phyloP scores from a whole-genome alignment of 1,284 basidiomycete species.

The Austroboletus novae-zelandiae region DNA sequence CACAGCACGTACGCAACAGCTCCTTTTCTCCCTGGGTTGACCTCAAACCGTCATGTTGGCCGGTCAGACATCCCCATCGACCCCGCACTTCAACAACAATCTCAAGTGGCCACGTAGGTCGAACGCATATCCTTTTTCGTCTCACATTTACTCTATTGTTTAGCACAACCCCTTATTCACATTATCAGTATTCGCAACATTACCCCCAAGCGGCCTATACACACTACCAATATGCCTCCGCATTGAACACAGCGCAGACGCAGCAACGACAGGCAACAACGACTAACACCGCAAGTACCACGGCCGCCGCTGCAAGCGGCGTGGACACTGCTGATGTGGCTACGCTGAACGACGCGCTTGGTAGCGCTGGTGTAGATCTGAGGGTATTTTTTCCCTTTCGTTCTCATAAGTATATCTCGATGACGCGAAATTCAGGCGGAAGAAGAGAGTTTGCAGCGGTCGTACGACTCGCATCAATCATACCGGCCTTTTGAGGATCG shows the following conservation, averaged over 20 bases:
- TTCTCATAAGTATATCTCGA: neutral
- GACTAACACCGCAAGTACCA: constrained; percentile 17
- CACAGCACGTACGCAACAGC: constrained; percentile 35
- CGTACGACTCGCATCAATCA: constrained; percentile 55
- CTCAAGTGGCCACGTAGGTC: constrained; percentile 46
- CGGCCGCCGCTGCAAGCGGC: constrained; percentile 27
- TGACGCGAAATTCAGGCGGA: constrained; percentile 54
- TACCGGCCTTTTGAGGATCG: constrained; percentile 70
- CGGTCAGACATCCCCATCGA: constrained; percentile 61
- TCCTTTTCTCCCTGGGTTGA: constrained; percentile 2
- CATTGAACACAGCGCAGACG: constrained; percentile 25
- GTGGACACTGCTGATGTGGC: constrained; percentile 68
- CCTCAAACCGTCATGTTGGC: constrained; percentile 15
- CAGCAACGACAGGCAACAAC: constrained; percentile 30
- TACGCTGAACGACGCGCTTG: constrained; percentile 76
- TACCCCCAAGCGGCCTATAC: constrained; percentile 53
- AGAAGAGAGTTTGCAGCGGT: constrained; percentile 71
- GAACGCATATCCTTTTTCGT: neutral
- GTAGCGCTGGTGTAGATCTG: constrained; percentile 80
- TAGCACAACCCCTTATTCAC: constrained; percentile 42
- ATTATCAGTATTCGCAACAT: constrained; percentile 50
- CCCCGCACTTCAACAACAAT: constrained; percentile 63
- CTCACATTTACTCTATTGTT: constrained; percentile 5
- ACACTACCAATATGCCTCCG: constrained; percentile 49
- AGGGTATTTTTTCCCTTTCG: constrained; percentile 44